Evolutionary conservation across 2,329 filamentous ascomycete genomes (phyloP).

Genomic region (Paraconiothyrium brasiliense): DNA sequence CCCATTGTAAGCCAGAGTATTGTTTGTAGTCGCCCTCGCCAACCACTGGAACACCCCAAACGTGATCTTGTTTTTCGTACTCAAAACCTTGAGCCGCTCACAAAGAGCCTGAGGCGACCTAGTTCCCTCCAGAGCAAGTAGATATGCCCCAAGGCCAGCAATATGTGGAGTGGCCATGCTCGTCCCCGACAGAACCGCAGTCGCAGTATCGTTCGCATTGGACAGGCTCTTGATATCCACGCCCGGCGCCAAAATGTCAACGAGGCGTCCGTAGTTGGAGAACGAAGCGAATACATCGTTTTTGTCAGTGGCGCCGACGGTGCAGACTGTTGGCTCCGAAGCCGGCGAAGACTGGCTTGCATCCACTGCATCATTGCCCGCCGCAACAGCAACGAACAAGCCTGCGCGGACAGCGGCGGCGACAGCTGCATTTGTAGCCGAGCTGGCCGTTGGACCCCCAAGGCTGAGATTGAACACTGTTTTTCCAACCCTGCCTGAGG

Average conservation of each 20-base stretch:
- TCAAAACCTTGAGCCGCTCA: not conserved
- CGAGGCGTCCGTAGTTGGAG: constrained; percentile 99
- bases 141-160: constrained; percentile 94
- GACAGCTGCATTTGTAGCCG: constrained; percentile 87
- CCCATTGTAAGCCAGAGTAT: constrained; percentile 1
- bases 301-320: constrained; percentile 92
- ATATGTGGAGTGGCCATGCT: constrained; percentile 99
- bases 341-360: constrained; percentile 99
- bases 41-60: too few species aligned
- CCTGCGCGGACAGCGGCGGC: constrained; percentile 91
- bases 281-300: constrained; percentile 98
- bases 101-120: not conserved
- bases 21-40: not conserved
- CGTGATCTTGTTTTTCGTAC: not conserved
- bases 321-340: constrained; percentile 88
- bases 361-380: constrained; percentile 98
- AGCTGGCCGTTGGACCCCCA: constrained; percentile 91
- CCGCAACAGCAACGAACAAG: constrained; percentile 97
- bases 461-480: constrained; percentile 99
- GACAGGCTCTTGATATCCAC: constrained; percentile 97
- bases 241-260: constrained; percentile 97
- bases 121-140: constrained; percentile 61
- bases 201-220: constrained; percentile 85
- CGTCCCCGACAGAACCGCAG: constrained; percentile 97
- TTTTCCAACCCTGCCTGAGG: constrained; percentile 80